Conservation (phyloP, 139 green algal species). For the Micractinium conductrix region DNA sequence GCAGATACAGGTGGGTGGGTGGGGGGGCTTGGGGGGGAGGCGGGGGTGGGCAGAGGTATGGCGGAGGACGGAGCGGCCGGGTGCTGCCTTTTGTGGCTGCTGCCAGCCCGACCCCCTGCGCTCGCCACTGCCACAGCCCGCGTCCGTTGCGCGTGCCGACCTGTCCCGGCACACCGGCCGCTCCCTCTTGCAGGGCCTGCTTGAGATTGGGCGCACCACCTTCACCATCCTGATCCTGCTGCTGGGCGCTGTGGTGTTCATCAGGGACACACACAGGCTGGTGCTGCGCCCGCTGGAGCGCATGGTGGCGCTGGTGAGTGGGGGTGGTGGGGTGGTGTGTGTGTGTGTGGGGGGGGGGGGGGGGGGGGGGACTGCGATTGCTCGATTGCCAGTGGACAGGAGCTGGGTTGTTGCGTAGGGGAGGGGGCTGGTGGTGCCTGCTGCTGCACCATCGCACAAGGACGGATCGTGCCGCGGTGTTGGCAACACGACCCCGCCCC, state of each 20-base stretch:
- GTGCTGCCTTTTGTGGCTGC: too few relatives aligned
- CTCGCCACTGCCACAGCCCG: too few relatives aligned
- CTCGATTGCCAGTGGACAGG: too few relatives aligned
- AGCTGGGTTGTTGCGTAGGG: too few relatives aligned
- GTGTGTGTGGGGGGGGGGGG: too few relatives aligned
- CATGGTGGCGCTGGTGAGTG: constrained; percentile 83
- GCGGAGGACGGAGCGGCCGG: not conserved
- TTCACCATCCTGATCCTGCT: constrained; percentile 89
- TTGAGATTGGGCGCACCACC: constrained; percentile 85
- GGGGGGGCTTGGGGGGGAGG: not conserved
- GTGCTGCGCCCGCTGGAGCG: constrained; percentile 93
- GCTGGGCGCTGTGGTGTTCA: constrained; percentile 81
- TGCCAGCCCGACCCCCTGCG: too few relatives aligned
- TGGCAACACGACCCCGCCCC: too few relatives aligned
- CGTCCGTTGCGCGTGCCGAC: not conserved
- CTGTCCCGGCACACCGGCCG: not conserved
- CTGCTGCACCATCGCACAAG: too few relatives aligned
- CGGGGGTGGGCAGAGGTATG: not conserved
- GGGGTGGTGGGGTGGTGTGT: not conserved
- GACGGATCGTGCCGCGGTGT: not conserved
- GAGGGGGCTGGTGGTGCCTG: too few relatives aligned
- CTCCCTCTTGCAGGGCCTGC: constrained; percentile 60
- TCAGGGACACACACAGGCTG: constrained; percentile 80
- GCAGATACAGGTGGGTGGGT: constrained; percentile 51
- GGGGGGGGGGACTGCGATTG: too few relatives aligned